Evolutionary conservation across 768 basidiomycete species (phyloP).

Genomic region (Auricularia heimuer): DNA sequence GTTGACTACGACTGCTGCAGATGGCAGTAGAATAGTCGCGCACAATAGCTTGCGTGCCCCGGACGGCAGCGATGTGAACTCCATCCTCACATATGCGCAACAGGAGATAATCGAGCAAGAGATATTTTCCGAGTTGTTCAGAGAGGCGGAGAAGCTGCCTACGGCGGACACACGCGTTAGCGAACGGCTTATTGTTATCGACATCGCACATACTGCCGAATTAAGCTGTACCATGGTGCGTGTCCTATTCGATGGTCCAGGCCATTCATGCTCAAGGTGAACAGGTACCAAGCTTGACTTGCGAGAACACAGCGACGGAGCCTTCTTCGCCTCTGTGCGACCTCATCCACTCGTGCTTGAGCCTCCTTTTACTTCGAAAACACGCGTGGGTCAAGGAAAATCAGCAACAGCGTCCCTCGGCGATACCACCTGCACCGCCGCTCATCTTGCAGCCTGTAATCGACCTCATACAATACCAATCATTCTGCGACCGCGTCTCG

Average conservation of each 20-base stretch:
- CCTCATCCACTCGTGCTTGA: conserved; percentile 55
- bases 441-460: conserved; percentile 64
- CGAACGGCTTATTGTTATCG: conserved; percentile 66
- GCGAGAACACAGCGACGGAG: conserved; percentile 1
- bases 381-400: conserved; percentile 41
- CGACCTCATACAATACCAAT: conserved; percentile 69
- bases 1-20: conserved; percentile 27
- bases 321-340: conserved; percentile 39
- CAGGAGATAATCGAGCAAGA: conserved; percentile 72
- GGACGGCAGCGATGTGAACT: conserved; percentile 33
- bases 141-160: conserved; percentile 66
- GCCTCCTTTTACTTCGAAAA: conserved; percentile 51
- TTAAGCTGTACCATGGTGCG: conserved; percentile 66
- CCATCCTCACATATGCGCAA: conserved; percentile 48
- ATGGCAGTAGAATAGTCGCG: conserved; percentile 25
- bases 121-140: conserved; percentile 62
- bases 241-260: conserved; percentile 1
- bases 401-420: conserved; percentile 7
- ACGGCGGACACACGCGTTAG: conserved; percentile 71
- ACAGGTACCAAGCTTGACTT: background rate
- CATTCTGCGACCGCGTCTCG: conserved; percentile 57
- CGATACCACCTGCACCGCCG: conserved; percentile 11
- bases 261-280: background rate
- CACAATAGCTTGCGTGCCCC: conserved; percentile 27
- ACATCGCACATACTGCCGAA: conserved; percentile 61